Conservation (phyloP, 495 filamentous ascomycete genomes). For the Talaromyces proteolyticus region DNA sequence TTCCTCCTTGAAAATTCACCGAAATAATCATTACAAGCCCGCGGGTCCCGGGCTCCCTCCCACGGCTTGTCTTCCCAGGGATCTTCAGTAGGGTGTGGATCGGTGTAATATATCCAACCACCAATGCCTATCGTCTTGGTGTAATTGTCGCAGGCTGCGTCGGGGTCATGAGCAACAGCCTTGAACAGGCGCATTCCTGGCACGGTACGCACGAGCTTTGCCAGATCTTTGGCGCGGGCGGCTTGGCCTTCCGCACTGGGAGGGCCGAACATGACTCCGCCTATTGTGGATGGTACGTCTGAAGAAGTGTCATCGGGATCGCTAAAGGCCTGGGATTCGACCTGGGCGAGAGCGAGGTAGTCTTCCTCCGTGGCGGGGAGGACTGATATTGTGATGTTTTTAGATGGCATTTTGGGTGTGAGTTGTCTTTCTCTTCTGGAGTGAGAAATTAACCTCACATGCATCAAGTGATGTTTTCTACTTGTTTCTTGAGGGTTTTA, state of each 20-base stretch:
- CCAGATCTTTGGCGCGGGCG: neutral
- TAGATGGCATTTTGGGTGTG: neutral
- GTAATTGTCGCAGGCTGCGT: too few species aligned
- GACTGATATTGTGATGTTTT: constrained; percentile 1
- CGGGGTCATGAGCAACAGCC: constrained; percentile 1
- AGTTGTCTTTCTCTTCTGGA: neutral
- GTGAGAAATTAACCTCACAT: neutral
- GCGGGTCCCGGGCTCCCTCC: neutral
- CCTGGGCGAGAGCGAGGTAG: neutral
- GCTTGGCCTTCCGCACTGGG: neutral
- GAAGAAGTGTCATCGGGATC: neutral
- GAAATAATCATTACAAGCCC: constrained; percentile 8
- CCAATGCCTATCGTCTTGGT: constrained; percentile 5
- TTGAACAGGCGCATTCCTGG: neutral
- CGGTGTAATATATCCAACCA: constrained; percentile 3
- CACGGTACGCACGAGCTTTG: neutral
- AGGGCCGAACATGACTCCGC: constrained; percentile 5
- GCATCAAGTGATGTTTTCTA: too few species aligned
- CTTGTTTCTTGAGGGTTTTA: too few species aligned
- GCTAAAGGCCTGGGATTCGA: constrained; percentile 6
- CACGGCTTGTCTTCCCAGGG: constrained; percentile 7
- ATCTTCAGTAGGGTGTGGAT: neutral
- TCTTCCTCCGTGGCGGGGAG: constrained; percentile 3
- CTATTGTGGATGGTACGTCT: neutral
- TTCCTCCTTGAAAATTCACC: constrained; percentile 7